A percentile compares a stretch with the other conserved stretches of the same genome.
Conservation (phyloP, 2,329 filamentous ascomycete genomes). For the Fusarium mangiferae region DNA sequence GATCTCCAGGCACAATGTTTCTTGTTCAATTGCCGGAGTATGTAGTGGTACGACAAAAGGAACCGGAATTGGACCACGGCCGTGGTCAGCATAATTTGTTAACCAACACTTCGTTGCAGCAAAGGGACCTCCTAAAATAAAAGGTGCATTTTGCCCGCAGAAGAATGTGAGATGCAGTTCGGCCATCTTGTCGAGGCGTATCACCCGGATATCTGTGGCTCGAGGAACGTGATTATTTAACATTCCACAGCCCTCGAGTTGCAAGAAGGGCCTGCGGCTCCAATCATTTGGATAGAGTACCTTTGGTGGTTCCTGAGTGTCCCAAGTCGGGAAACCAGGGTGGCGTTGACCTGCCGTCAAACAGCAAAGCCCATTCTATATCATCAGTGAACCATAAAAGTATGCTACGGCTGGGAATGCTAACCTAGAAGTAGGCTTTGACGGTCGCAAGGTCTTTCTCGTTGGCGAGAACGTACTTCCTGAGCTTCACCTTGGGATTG, state of each 20-base stretch:
- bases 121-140: background rate
- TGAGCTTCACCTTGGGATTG: background rate
- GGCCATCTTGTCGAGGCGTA: background rate
- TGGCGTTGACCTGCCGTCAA: accelerated
- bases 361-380: background rate
- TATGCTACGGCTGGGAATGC: background rate
- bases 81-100: too few relatives aligned
- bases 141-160: background rate
- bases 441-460: background rate
- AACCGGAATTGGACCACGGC: accelerated
- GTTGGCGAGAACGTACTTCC: background rate
- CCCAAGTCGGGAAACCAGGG: background rate
- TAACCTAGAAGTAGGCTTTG: background rate
- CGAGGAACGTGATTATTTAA: background rate
- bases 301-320: background rate
- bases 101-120: too few relatives aligned
- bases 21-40: background rate
- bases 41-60: background rate
- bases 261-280: background rate
- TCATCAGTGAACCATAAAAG: background rate
- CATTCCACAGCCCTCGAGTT: background rate
- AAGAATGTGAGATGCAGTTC: background rate
- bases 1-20: background rate
- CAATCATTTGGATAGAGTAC: background rate
- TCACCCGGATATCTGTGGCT: background rate